Evolutionary conservation across 2,329 filamentous ascomycete genomes (phyloP), one percentile per base, ranked within the genome.

Genomic region (Fusarium beomiforme): DNA sequence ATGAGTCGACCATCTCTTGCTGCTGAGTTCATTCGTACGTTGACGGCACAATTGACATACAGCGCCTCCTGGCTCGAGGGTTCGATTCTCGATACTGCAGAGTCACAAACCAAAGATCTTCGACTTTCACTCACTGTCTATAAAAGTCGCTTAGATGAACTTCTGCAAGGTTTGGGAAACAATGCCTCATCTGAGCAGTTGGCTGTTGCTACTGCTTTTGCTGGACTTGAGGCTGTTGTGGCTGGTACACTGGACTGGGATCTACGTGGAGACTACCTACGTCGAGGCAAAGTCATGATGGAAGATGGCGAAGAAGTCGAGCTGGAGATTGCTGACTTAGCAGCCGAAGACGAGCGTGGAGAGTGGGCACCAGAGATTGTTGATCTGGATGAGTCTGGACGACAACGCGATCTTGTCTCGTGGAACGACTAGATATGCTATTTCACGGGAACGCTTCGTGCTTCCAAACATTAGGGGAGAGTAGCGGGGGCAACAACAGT

Each of bases 11-110:
- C 88, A 0, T 58, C 67, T 1, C 82, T 91, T 34, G 83, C 83
- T 14, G 78, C 78, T 4, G 75, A 77, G n/a, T 80, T 90, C 34
- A 78, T 90, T 16, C 81, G 81, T 46, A 83, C 85, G 0, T 75
- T 91, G 31, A 83, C 87, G 49, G 83, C 87, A 1, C 89, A 91
- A 76, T 77, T 91, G 34, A 77, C 83, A 7, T 89, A 88, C 69
- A 84, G 86, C 61, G 82, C 85, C 17, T 78, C 80, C 9, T 84
- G 85, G 72, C 77, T 90, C 11, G 84, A 85, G 9, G 82, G 79
- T 1, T 83, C 82, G n/a, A 79, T 83, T 16, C 70, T 84, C 8
- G 83, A 84, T 44, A 77, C 81, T 13, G 77, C 77, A 12, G 73
- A 79, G 4, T 70, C 71, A 10, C 75, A 78, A 31, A 72, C 73